A percentile compares a stretch with the other conserved stretches of the same genome.
phyloP scores from a whole-genome alignment of 139 green algal species.

The Spirogloea muscicola region DNA sequence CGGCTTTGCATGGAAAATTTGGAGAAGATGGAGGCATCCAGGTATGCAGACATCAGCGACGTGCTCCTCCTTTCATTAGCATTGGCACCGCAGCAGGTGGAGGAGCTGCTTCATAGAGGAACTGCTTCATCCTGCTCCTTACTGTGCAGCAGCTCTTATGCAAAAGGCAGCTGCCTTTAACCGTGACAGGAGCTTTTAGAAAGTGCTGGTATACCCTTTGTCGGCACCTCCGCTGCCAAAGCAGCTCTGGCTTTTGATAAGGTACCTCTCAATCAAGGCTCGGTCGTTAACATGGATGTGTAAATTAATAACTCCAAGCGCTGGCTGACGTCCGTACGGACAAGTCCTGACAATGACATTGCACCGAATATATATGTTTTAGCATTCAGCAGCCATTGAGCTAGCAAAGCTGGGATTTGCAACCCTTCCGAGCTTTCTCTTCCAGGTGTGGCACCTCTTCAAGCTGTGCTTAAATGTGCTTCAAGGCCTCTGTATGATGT shows the following conservation, averaged over 20 bases:
- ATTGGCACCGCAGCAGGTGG: too few relatives aligned
- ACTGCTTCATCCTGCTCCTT: too few relatives aligned
- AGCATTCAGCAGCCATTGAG: slow-evolving; percentile 7
- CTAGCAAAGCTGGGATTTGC: slow-evolving; percentile 4
- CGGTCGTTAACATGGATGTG: neutral
- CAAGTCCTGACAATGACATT: too few relatives aligned
- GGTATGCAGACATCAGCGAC: too few relatives aligned
- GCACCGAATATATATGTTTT: neutral
- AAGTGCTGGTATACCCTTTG: slow-evolving; percentile 51
- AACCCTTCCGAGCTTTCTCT: slow-evolving; percentile 31
- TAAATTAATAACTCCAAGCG: neutral
- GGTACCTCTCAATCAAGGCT: slow-evolving; percentile 10
- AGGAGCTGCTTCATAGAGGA: too few relatives aligned
- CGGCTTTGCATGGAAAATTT: too few relatives aligned
- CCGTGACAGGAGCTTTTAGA: slow-evolving; percentile 43
- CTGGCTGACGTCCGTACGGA: neutral
- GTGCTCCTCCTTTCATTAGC: too few relatives aligned
- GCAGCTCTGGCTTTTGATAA: slow-evolving; percentile 35
- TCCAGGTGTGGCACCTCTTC: neutral
- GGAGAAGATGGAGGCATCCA: too few relatives aligned
- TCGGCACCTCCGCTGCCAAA: slow-evolving; percentile 29
- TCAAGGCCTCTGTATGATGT: neutral
- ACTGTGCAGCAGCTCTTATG: too few relatives aligned
- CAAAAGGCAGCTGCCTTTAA: too few relatives aligned
- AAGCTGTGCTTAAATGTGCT: neutral